Percentiles rank a stretch among this genome's conserved stretches.
These are phyloP conservation scores for Cryptococcus maquisensis DNA, from an alignment of 1,284 basidiomycete species.

Conservation along the genomic window DNA sequence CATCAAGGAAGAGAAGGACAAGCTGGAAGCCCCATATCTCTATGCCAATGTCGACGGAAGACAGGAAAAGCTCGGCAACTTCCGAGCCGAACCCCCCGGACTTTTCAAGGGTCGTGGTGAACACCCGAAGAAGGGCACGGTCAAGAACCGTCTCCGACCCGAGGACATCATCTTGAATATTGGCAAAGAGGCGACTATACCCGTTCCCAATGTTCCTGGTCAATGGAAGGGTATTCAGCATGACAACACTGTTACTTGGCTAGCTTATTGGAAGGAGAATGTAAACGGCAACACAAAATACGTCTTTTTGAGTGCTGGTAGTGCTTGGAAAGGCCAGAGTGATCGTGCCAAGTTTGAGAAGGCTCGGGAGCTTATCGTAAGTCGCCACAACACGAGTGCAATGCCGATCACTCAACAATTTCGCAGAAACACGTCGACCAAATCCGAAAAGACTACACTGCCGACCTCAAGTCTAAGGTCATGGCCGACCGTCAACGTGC, in stretches of 20 bases:
- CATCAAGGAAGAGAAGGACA: slow-evolving; percentile 76
- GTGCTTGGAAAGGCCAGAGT: slow-evolving; percentile 91
- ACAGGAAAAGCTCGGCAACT: slow-evolving; percentile 97
- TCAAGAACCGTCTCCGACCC: slow-evolving; percentile 86
- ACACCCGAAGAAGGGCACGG: slow-evolving; percentile 93
- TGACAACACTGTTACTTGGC: slow-evolving; percentile 93
- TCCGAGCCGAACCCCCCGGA: slow-evolving; percentile 95
- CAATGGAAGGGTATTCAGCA: slow-evolving; percentile 79
- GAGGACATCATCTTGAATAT: slow-evolving; percentile 96
- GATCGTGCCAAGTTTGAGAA: slow-evolving; percentile 97
- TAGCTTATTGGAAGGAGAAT: slow-evolving; percentile 96
- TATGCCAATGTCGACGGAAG: slow-evolving; percentile 86
- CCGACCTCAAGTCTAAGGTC: slow-evolving; percentile 79
- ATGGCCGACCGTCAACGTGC: slow-evolving; percentile 91
- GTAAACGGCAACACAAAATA: slow-evolving; percentile 90
- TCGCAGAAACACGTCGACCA: slow-evolving; percentile 77
- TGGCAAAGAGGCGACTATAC: slow-evolving; percentile 65
- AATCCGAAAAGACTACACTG: slow-evolving; percentile 79
- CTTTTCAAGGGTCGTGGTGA: slow-evolving; percentile 96
- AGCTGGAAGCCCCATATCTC: slow-evolving; percentile 77
- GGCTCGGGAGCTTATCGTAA: slow-evolving; percentile 84
- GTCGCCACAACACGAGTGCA: slow-evolving; percentile 16
- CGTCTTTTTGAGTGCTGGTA: slow-evolving; percentile 89
- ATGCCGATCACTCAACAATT: neutral
- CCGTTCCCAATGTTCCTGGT: slow-evolving; percentile 79